phyloP scores from a whole-genome alignment of 208 protist genomes.

The Leishmania major region DNA sequence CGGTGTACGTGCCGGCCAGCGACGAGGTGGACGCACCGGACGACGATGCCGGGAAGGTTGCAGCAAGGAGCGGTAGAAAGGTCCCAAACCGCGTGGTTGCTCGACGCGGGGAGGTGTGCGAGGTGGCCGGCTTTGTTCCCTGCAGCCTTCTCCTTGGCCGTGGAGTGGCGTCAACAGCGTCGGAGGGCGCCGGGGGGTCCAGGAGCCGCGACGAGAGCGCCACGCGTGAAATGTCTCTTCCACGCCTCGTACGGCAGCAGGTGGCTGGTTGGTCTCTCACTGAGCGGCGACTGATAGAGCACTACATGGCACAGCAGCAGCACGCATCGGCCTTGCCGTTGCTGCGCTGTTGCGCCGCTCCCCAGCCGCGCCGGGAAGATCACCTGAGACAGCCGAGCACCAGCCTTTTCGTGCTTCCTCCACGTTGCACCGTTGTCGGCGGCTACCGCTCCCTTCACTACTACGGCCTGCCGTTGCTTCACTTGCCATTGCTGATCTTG shows the following conservation, averaged over 20 bases:
- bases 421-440: conserved; percentile 37
- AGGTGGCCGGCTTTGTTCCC: conserved; percentile 31
- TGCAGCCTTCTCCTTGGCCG: background rate
- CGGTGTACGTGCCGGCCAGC: conserved; percentile 10
- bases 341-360: conserved; percentile 17
- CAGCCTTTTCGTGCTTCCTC: conserved; percentile 31
- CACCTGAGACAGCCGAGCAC: background rate
- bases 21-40: background rate
- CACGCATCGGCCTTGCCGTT: conserved; percentile 34
- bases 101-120: conserved; percentile 21
- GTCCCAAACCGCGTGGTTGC: background rate
- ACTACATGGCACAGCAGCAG: conserved; percentile 37
- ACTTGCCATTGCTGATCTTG: conserved; percentile 46
- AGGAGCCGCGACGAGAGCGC: background rate
- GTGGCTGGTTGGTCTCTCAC: background rate
- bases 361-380: background rate
- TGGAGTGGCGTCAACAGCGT: background rate
- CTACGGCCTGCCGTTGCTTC: conserved; percentile 59
- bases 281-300: background rate
- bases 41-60: background rate
- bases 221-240: background rate
- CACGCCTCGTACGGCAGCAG: conserved; percentile 8
- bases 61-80: background rate
- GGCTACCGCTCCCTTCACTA: conserved; percentile 65
- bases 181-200: background rate